These are phyloP conservation scores for Achaetomiella virescens DNA, from an alignment of 495 filamentous ascomycete genomes.

Conservation along the genomic window DNA sequence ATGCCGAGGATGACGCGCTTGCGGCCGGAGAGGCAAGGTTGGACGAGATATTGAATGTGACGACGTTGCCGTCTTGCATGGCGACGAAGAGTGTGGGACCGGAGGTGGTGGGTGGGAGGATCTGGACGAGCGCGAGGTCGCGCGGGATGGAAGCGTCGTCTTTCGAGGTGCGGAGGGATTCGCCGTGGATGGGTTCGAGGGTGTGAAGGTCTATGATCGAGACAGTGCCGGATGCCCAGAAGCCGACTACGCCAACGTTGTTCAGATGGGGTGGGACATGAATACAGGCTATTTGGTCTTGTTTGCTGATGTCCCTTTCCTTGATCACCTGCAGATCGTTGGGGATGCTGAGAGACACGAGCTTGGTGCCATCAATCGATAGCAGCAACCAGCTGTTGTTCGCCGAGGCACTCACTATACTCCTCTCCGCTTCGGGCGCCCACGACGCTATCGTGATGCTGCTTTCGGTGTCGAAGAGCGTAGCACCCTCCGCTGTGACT, in stretches of 20 bases:
- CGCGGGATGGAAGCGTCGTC: slow-evolving; percentile 71
- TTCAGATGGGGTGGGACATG: slow-evolving; percentile 44
- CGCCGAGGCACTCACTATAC: slow-evolving; percentile 73
- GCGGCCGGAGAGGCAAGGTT: slow-evolving; percentile 57
- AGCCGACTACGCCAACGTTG: slow-evolving; percentile 66
- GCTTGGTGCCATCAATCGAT: slow-evolving; percentile 60
- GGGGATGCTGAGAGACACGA: slow-evolving; percentile 60
- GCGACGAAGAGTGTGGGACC: slow-evolving; percentile 77
- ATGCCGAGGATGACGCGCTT: slow-evolving; percentile 84
- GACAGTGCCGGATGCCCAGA: slow-evolving; percentile 72
- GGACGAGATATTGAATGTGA: slow-evolving; percentile 70
- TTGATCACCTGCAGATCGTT: slow-evolving; percentile 50
- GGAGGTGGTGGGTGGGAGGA: slow-evolving; percentile 48
- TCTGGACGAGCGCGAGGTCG: slow-evolving; percentile 68
- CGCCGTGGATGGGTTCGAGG: slow-evolving; percentile 48
- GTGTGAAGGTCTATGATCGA: slow-evolving; percentile 60
- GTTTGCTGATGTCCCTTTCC: slow-evolving; percentile 53
- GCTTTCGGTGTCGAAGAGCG: slow-evolving; percentile 61
- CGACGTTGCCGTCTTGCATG: slow-evolving; percentile 90
- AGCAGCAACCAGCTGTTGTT: slow-evolving; percentile 64
- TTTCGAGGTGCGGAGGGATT: slow-evolving; percentile 46
- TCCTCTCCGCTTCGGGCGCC: slow-evolving; percentile 48
- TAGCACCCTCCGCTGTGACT: slow-evolving; percentile 59
- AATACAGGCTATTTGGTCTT: slow-evolving; percentile 78
- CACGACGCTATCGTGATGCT: slow-evolving; percentile 64